Evolutionary conservation across 768 basidiomycete genomes (phyloP).

Genomic region (Lactarius sp.): DNA sequence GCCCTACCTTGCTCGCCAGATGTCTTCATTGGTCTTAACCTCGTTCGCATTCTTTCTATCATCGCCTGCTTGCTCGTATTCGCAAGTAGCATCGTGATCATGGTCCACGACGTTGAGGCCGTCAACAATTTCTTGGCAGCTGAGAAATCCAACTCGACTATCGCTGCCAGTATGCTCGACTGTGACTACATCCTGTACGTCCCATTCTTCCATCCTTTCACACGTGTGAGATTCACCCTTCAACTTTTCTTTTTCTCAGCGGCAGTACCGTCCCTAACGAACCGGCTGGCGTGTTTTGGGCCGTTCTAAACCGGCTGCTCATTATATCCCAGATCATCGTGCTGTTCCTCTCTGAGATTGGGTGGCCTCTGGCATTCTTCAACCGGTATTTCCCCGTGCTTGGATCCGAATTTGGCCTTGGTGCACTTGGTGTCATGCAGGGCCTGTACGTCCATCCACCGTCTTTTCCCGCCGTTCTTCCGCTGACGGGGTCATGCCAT

Average conservation of each 20-base stretch:
- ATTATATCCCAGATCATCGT: constrained; percentile 81
- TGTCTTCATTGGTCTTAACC: constrained; percentile 25
- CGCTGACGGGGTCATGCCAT: background rate
- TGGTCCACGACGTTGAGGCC: constrained; percentile 25
- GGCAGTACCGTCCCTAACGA: constrained; percentile 85
- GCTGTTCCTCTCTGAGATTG: constrained; percentile 77
- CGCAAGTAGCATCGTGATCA: constrained; percentile 24
- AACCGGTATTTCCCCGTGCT: constrained; percentile 82
- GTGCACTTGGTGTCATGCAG: constrained; percentile 82
- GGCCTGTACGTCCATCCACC: constrained; percentile 53
- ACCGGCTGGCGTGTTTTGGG: constrained; percentile 87
- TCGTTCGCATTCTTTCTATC: constrained; percentile 21
- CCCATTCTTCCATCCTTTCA: background rate
- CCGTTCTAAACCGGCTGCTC: constrained; percentile 79
- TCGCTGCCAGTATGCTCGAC: constrained; percentile 6
- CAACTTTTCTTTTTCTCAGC: constrained; percentile 35
- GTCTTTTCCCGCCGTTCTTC: background rate
- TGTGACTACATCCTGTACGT: constrained; percentile 21
- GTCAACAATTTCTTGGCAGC: constrained; percentile 19
- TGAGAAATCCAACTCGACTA: constrained; percentile 20
- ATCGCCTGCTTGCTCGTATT: constrained; percentile 24
- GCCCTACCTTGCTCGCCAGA: constrained; percentile 7
- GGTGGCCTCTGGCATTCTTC: constrained; percentile 77
- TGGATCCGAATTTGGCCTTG: constrained; percentile 78
- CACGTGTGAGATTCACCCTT: background rate